Conservation (phyloP, 2,329 filamentous ascomycete species). For the Trichophyton mentagrophytes region DNA sequence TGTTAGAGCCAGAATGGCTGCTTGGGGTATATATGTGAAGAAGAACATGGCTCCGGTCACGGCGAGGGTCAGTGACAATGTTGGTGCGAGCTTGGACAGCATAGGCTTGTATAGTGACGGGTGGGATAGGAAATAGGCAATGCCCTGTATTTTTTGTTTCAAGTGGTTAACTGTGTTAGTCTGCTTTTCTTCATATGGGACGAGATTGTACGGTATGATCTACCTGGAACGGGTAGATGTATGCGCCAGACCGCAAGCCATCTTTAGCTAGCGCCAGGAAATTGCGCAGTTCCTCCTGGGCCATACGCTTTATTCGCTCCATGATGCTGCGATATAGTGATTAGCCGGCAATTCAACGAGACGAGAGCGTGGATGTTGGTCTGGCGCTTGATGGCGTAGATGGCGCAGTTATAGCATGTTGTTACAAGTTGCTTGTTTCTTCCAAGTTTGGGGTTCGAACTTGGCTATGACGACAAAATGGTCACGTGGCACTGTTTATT, state of each 20-base stretch:
- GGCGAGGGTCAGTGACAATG: constrained; percentile 55
- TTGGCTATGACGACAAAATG: neutral
- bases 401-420: neutral
- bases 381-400: neutral
- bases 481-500: too few species aligned
- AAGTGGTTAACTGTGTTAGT: too few species aligned
- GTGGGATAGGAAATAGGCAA: constrained; percentile 48
- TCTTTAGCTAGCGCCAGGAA: constrained; percentile 52
- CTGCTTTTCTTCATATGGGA: too few species aligned
- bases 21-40: constrained; percentile 75
- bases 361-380: neutral
- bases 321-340: constrained; percentile 19
- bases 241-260: constrained; percentile 63
- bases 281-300: constrained; percentile 57
- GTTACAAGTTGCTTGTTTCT: neutral
- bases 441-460: neutral
- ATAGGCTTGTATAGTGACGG: constrained; percentile 48
- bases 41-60: constrained; percentile 74
- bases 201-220: neutral
- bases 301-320: constrained; percentile 45
- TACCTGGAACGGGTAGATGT: constrained; percentile 71
- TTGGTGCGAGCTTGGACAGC: constrained; percentile 44
- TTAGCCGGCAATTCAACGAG: neutral
- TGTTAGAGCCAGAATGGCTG: constrained; percentile 68
- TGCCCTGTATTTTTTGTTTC: constrained; percentile 34